Evolutionary conservation across 768 basidiomycete genomes (phyloP), one percentile per base, ranked within the genome.

Genomic region (Tylopilus subfusipes): DNA sequence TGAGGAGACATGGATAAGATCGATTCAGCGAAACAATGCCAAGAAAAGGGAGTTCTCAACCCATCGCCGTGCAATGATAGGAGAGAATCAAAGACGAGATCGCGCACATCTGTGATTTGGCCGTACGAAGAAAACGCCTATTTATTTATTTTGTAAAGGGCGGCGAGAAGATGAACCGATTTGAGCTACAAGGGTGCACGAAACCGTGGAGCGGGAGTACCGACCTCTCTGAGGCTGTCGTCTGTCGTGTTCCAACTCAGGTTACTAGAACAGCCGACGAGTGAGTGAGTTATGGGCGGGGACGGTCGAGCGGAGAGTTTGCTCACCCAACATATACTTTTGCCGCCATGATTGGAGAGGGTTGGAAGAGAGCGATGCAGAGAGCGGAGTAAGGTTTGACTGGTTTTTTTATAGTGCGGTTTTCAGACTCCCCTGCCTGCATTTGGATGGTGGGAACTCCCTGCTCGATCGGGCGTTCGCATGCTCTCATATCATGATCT

Each of bases 71-170:
- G 60, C 61, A 38, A 62, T 60, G 68, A 70, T 48, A 54, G 61
- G 58, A 57, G 60, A 68, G 71, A 36, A 52, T 61, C 63, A 64
- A n/a, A 52, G 60, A 59, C 60, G 55, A 59, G 62, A 68, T 61
- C 58, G 75, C 81, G 68, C 69, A 82, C 81, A 76, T 82, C 81
- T 55, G 69, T 47, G 61, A 82, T 73, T 34, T 69, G 48, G 55
- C 81, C 81, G 64, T 61, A 78, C 14, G 66, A 44, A 42, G 63
- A 57, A 72, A 82, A 82, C 7, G 74, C 73, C 76, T 79, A 27
- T 58, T 24, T 45, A 44, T 54, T 40, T 13, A 48, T 63, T 39
- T 13, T 46, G 30, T 29, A 4, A 12, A 9, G 25, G 27, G 54
- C 57, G 9, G 49, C 21, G 55, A n/a, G 14, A 48, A 30, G 52